phyloP scores from a whole-genome alignment of 2,329 filamentous ascomycete species.

The Pyrenophora graminea region DNA sequence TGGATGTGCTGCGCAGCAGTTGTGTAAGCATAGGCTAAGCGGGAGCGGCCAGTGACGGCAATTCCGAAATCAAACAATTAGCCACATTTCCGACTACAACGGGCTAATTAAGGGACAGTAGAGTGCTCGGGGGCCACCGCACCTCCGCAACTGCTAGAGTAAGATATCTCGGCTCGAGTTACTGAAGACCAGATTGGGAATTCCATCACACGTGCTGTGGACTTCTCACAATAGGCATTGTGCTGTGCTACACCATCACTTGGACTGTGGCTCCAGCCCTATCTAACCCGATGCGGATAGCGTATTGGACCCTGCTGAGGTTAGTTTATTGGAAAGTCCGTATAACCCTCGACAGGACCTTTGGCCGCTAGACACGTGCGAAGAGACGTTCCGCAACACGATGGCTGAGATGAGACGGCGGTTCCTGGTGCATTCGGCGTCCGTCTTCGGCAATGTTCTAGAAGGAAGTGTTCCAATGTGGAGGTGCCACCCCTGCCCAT shows the following conservation, averaged over 20 bases:
- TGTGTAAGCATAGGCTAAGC: slow-evolving; percentile 41
- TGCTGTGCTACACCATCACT: too few relatives aligned
- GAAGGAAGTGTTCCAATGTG: slow-evolving; percentile 17
- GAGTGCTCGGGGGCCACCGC: neutral
- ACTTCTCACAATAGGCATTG: neutral
- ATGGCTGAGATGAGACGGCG: neutral
- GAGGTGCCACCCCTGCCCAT: slow-evolving; percentile 15
- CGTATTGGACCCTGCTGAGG: neutral
- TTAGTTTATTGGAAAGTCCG: neutral
- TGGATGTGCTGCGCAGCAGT: slow-evolving; percentile 6
- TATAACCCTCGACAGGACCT: neutral
- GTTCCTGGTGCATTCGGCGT: slow-evolving; percentile 1
- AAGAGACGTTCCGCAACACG: neutral
- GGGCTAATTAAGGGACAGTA: slow-evolving; percentile 28
- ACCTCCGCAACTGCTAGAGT: neutral
- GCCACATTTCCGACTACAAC: slow-evolving; percentile 10
- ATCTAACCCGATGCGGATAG: neutral
- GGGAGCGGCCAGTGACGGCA: neutral
- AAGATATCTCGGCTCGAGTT: slow-evolving; percentile 5
- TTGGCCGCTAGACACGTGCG: slow-evolving; percentile 1
- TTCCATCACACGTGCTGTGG: neutral
- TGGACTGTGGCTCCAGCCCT: neutral
- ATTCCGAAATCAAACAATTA: slow-evolving; percentile 32
- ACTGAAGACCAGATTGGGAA: slow-evolving; percentile 10
- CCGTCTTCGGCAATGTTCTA: slow-evolving; percentile 31